Base-by-base conservation (phyloP, 2,329 filamentous ascomycete genomes). In the Fusarium nodosum region DNA sequence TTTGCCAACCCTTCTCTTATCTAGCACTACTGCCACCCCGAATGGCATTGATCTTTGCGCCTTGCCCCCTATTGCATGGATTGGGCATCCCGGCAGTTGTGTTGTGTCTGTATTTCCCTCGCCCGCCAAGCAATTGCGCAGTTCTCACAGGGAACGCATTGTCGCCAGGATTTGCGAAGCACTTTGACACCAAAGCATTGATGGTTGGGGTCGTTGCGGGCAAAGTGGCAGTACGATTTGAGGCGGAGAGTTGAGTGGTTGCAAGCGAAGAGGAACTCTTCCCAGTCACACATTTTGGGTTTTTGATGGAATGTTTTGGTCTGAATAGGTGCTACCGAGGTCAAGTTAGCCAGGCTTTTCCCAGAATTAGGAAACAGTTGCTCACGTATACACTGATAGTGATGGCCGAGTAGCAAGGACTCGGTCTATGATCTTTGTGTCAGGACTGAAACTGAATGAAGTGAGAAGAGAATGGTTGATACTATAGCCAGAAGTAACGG, bases 201-300 rank as follows among this genome's bases (percentile, higher is more conserved):
- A 76, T 94, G 91, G 65, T 86, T 84, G 1, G 87, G 87, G 71
- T 93, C 89, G 75, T 92, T 93, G 61, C 92, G 89, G 8, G 91
- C 90, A 70, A 88, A 89, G 79, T 94, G 92, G 78, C 92, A 94
- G 78, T 93, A 86, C 26, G 87, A 88, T 74, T 90, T 88, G 31
- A 92, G 82, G 22, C 88, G 86, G 28, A 85, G 79, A 18, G 82
- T 80, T 7, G 82, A 84, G 79, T 93, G 91, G 31, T 83, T 83
- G 80, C 91, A 94, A 53, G 77, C 79, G 76, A 91, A 93, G 63
- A 87, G 77, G 71, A 91, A 91, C 67, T 90, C 87, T 76, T 94
- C 91, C 78, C 83, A 93, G 75, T 91, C 87, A 72, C 90, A 93
- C 90, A 93, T 92, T 38, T 72, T 81, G 72, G 34, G 26, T 28